These are phyloP conservation scores for Ophiostoma sp. DNA, from an alignment of 2,329 filamentous ascomycete species.

Conservation along the genomic window DNA sequence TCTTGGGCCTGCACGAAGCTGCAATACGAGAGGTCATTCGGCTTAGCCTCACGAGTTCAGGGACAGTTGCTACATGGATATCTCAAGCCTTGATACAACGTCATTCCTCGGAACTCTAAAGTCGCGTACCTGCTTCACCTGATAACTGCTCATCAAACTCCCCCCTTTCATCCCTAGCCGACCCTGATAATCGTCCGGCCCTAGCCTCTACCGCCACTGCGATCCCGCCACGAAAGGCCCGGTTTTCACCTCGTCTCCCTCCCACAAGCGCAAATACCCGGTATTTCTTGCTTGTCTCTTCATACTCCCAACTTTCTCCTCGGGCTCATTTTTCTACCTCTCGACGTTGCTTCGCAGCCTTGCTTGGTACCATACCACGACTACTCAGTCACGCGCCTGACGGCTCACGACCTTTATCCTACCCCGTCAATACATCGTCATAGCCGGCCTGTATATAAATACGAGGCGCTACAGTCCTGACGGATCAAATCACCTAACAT, in stretches of 20 bases:
- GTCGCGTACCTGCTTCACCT: not conserved
- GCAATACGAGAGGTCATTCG: not conserved
- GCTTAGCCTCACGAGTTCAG: not conserved
- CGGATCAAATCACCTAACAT: not conserved
- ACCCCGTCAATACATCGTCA: not conserved
- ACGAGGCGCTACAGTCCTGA: not conserved
- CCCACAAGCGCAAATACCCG: conserved; percentile 6
- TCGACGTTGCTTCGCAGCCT: not conserved
- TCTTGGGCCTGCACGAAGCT: not conserved
- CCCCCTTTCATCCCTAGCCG: not conserved
- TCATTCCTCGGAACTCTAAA: not conserved
- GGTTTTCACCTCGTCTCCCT: conserved; percentile 3
- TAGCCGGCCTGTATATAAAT: not conserved
- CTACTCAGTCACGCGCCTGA: not conserved
- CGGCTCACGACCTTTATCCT: not conserved
- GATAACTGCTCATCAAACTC: not conserved
- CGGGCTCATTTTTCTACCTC: not conserved
- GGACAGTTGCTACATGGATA: not conserved
- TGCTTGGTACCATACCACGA: not conserved
- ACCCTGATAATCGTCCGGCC: conserved; percentile 5
- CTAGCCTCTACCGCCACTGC: conserved; percentile 14
- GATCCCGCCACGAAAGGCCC: conserved; percentile 12
- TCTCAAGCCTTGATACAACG: not conserved
- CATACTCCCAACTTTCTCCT: not conserved
- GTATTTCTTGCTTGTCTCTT: conserved; percentile 6